Evolutionary conservation across 768 basidiomycete genomes (phyloP), one percentile per base, ranked within the genome.

Genomic region (Leccinum rimulosum): DNA sequence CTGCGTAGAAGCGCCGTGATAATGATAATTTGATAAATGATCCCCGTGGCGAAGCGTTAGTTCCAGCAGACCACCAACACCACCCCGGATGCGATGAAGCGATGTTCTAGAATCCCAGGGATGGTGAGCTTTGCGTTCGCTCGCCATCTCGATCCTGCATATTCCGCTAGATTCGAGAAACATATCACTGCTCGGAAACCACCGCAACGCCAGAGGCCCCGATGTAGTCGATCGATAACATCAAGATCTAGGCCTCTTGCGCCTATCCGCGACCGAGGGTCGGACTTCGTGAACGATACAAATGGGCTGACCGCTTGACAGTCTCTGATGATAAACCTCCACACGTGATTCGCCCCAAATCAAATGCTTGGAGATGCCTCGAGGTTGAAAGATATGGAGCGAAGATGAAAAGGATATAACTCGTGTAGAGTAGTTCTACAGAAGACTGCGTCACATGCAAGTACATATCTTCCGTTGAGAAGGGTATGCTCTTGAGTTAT

Each of bases 241-340:
- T 53, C 69, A 48, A 87, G 74, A 15, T 69, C 58, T 6, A 77
- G 75, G 43, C 73, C 78, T 11, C 19, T 66, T 64, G 54, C 70
- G 73, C 62, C 84, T 77, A 60, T 81, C 80, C 27, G 63, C 60
- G 28, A 76, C 63, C 43, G 76, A 76, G 1, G 84, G 85, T n/a
- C 84, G 81, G 50, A 84, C 83, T 53, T 83, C 77, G n/a, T 62
- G 54, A 78, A 66, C 82, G 83, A 51, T 80, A 85, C 10, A 79
- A 74, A n/a, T 86, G 76, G 76, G 55, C 81, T 80, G 53, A 85
- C 74, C 1, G 66, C 70, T 54, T 70, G 68, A 33, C 79, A 64
- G 52, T 45, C 54, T 22, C 52, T 30, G 60, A 61, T 55, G 49
- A 30, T 17, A 30, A 55, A 59, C 55, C 55, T 47, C 55, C 30